phyloP scores from a whole-genome alignment of 345 rosid genomes.

The Clarkia xantiana region DNA sequence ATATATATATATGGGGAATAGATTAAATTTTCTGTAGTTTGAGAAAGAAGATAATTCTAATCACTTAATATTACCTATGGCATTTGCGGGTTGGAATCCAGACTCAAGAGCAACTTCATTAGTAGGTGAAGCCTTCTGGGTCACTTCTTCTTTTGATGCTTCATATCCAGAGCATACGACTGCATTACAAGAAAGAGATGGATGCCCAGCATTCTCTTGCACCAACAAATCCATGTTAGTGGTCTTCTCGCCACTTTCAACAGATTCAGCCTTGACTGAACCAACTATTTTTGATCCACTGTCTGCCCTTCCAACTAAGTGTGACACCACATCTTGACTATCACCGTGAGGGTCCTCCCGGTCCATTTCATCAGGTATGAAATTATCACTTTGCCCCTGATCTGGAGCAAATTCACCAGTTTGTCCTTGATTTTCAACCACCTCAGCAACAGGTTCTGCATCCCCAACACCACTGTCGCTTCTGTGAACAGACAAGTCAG shows the following conservation, averaged over 20 bases:
- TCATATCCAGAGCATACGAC: conserved; percentile 50
- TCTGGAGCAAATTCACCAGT: conserved; percentile 93
- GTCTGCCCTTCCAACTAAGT: conserved; percentile 72
- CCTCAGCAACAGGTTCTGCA: conserved; percentile 76
- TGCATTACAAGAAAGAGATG: conserved; percentile 91
- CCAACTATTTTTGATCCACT: conserved; percentile 92
- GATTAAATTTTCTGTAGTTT: background rate
- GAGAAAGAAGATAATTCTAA: background rate
- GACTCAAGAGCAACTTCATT: conserved; percentile 51
- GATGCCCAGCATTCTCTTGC: conserved; percentile 45
- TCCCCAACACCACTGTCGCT: conserved; percentile 83
- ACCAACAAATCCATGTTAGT: conserved; percentile 41
- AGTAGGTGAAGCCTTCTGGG: conserved; percentile 55
- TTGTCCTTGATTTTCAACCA: conserved; percentile 90
- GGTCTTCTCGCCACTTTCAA: conserved; percentile 87
- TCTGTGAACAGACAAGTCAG: conserved; percentile 82
- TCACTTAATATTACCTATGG: conserved; percentile 33
- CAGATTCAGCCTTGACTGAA: conserved; percentile 80
- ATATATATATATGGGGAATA: no score
- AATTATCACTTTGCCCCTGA: conserved; percentile 78
- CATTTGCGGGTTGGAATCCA: conserved; percentile 55
- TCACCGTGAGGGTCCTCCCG: conserved; percentile 76
- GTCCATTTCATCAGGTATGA: conserved; percentile 62
- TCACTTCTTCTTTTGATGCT: conserved; percentile 55
- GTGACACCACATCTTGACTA: conserved; percentile 84